phyloP scores from a whole-genome alignment of 345 rosid genomes.

The Gynandropsis gynandra region DNA sequence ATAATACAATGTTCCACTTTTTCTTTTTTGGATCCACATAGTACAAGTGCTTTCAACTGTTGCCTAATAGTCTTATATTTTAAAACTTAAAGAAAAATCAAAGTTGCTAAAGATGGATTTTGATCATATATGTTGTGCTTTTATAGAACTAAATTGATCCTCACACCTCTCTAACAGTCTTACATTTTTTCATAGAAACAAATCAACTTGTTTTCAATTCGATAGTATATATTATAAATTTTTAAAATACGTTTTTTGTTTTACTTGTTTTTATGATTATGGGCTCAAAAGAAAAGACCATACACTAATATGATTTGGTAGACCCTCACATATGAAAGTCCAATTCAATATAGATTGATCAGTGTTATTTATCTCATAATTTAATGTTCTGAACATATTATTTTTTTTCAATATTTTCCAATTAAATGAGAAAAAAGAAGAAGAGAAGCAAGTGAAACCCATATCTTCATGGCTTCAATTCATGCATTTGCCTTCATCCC shows the following conservation, averaged over 20 bases:
- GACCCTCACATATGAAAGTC: too few species aligned
- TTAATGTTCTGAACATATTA: background rate
- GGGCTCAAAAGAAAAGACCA: too few species aligned
- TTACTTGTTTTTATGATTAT: too few species aligned
- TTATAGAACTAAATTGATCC: conserved; percentile 12
- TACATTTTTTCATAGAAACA: too few species aligned
- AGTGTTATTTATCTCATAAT: background rate
- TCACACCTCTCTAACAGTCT: background rate
- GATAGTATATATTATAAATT: too few species aligned
- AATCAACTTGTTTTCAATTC: too few species aligned
- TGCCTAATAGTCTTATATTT: conserved; percentile 9
- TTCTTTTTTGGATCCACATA: too few species aligned
- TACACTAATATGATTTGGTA: too few species aligned
- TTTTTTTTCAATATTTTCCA: background rate
- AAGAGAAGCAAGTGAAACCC: conserved; percentile 7
- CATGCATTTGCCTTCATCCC: background rate
- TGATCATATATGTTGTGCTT: conserved; percentile 7
- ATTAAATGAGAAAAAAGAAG: background rate
- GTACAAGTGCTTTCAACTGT: background rate
- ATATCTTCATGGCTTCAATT: conserved; percentile 7
- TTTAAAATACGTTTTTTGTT: too few species aligned
- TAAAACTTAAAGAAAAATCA: background rate
- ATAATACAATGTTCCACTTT: too few species aligned
- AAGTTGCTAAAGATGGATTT: conserved; percentile 1
- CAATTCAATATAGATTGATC: conserved; percentile 8